These are phyloP conservation scores for Suillus clintonianus DNA, from an alignment of 768 basidiomycete species.

Conservation along the genomic window DNA sequence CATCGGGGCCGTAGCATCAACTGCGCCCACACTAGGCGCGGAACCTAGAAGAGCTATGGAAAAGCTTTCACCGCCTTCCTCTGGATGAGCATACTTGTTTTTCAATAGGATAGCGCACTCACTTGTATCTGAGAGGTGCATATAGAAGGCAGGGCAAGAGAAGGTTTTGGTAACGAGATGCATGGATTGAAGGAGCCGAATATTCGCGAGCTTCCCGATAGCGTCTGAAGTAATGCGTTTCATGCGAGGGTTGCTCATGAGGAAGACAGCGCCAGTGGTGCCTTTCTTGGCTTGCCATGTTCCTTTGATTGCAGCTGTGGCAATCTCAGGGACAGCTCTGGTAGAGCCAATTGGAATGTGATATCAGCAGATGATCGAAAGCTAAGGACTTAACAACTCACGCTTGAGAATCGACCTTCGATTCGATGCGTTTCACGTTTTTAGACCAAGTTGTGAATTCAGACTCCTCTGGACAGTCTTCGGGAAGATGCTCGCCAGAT, in stretches of 20 bases:
- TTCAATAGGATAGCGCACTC: background rate
- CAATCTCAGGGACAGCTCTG: background rate
- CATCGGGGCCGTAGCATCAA: background rate
- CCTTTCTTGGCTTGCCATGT: background rate
- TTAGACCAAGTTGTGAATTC: background rate
- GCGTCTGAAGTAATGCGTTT: background rate
- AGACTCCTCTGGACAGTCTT: background rate
- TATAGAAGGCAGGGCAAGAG: background rate
- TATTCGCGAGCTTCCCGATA: background rate
- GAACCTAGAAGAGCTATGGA: background rate
- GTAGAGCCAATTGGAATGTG: background rate
- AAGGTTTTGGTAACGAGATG: background rate
- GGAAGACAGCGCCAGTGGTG: background rate
- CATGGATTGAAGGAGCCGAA: background rate
- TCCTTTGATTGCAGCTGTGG: background rate
- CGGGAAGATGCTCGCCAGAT: background rate
- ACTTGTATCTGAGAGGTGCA: conserved; percentile 2
- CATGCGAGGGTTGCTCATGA: background rate
- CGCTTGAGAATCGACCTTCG: background rate
- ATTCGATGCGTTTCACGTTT: background rate
- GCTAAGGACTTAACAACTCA: background rate
- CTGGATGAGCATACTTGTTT: background rate
- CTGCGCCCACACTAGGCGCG: background rate
- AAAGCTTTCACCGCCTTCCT: background rate
- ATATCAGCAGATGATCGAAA: background rate